Base-by-base conservation (phyloP, 352 stramenopile species). In the Phytophthora citricola region DNA sequence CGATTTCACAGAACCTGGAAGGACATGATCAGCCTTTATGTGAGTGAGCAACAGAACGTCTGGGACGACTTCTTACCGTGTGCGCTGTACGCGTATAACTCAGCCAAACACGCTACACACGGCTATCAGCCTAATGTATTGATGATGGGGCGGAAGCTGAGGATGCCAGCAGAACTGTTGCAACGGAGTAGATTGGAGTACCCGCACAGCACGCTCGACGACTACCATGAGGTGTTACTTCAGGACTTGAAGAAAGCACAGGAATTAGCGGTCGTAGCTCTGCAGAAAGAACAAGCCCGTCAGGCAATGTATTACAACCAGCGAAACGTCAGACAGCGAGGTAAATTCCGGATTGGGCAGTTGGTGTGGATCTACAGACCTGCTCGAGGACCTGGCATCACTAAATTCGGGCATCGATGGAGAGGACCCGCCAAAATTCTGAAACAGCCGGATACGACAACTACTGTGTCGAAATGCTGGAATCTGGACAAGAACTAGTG, bases 1-100 rank as follows among this genome's bases (percentile, higher is more conserved):
- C 26, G 50, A 2, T 78, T 71, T 27, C 66, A 69, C 11, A 10
- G 47, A 0, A 69, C 45, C 5, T 67, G 58, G 62, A 72, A 71
- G 15, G 57, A 66, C 22, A 64, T 72, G 17, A 39, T 76, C 3
- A 40, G 32, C 9, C 27, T 72, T 1, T 64, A 66, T 20, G 49
- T 67, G 3, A 36, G 44, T 14, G 34, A 63, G 6, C 5, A n/a
- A 1, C 64, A 67, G 10, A 27, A 58, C 40, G 61, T 67, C 22
- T 75, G 61, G 61, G 56, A 71, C 15, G 52, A 65, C 12, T 71
- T 58, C 40, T 9, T 75, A 14, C 29, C 39, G 1, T 32, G 17
- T 15, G 44, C 44, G 4, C 6, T 54, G 22, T 57, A 63, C 14
- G 31, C 43, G 2, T 63, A 63, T 24, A 55, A 55, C 11, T 49